Base-by-base conservation (phyloP, 306 rosid genomes). In the Vachellia pachyceras region DNA sequence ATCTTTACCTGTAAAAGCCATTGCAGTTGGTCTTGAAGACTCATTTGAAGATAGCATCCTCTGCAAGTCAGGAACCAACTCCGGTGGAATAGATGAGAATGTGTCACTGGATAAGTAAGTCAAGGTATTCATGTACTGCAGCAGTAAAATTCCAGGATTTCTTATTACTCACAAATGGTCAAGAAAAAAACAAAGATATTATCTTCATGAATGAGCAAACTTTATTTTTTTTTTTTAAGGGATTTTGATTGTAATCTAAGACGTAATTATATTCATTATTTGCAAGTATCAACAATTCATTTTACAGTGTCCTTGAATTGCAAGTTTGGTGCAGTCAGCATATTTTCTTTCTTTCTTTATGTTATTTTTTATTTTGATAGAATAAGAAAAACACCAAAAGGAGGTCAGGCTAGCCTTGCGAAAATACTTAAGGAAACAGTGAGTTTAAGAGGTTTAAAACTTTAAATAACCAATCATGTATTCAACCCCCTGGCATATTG, bases 121-220 rank as follows among this genome's bases (percentile, higher is more conserved):
- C 90, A 96, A 83, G 78, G 98, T 93, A 88, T 96, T 96, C 90
- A 80, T 90, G 90, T 89, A 90, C 99, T 96, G 92, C 92, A 89
- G 47, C 83, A 79, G 84, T 75, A 65, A 79, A 78, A 84, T 60
- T 85, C 69, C 73, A 82, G 71, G 69, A 76, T 47, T 72, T 73
- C 55, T 75, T 42, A 84, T 79, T 67, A 81, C 45, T 69, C 78
- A 66, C 76, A 76, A 72, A 57, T 12, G 18, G 80, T 66, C 52
- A 82, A 78, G 73, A 52, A 75, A 65, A 64, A 71, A 55, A 66
- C 22, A 49, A 78, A 76, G 14, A 45, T 50, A 29, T 40, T 50
- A 14, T 23, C 15, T 42, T 74, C 50, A n/a, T 29, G 20, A 65
- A 78, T 54, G 45, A 23, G 57, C 33, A 36, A 73, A 74, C 20